These are phyloP conservation scores for Pichia sp. DNA, from an alignment of 1,139 yeast species.

Conservation along the genomic window DNA sequence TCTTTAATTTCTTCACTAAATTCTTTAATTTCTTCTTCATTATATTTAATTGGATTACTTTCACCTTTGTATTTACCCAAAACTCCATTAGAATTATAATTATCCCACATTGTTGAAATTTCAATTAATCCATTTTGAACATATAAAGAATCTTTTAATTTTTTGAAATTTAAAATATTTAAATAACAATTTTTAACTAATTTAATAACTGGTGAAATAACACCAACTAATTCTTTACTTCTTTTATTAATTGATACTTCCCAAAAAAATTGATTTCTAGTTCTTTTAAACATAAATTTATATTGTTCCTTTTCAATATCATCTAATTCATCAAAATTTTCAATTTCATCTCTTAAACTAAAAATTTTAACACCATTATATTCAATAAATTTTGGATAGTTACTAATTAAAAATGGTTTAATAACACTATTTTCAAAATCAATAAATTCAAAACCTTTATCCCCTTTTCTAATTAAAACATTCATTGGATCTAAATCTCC, in stretches of 20 bases:
- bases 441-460: conserved; percentile 42
- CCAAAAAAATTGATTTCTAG: conserved; percentile 89
- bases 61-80: conserved; percentile 34
- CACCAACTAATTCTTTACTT: conserved; percentile 62
- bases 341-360: conserved; percentile 66
- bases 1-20: conserved; percentile 55
- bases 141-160: conserved; percentile 56
- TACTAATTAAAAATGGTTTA: conserved; percentile 74
- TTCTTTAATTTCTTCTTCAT: conserved; percentile 42
- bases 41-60: conserved; percentile 58
- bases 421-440: conserved; percentile 79
- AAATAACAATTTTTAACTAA: conserved; percentile 59
- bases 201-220: conserved; percentile 73
- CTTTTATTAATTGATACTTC: conserved; percentile 66
- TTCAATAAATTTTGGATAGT: conserved; percentile 75
- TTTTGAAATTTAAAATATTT: conserved; percentile 59
- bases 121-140: conserved; percentile 67
- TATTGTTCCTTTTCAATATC: conserved; percentile 75
- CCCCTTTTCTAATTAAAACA: conserved; percentile 47
- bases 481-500: conserved; percentile 93
- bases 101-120: conserved; percentile 69
- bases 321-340: conserved; percentile 57
- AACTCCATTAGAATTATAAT: conserved; percentile 57
- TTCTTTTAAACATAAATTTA: conserved; percentile 78
- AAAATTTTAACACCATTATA: conserved; percentile 86